Evolutionary conservation across 2,329 filamentous ascomycete genomes (phyloP), one percentile per base, ranked within the genome.

Genomic region (Zarea fungicola): DNA sequence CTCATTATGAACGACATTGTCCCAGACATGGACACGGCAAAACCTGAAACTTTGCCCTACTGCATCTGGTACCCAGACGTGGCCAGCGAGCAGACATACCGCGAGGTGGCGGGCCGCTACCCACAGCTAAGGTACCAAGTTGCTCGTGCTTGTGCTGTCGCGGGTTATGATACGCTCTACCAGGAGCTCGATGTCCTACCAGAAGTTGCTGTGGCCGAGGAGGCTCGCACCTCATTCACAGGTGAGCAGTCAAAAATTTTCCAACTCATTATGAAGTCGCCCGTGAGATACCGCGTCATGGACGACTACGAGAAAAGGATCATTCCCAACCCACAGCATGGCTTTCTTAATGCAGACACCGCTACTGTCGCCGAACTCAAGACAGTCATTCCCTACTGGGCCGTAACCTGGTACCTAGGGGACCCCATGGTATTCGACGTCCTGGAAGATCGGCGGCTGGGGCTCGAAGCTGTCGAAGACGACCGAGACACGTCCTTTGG

Each of bases 21-120:
- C 13, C 67, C 66, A 1, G 53, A 60, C 10, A 62, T 52, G 14
- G 41, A 43, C 19, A n/a, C 19, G 9, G 56, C 59, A 3, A 52
- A 56, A 6, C 67, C 65, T 4, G n/a, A n/a, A n/a, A n/a, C n/a
- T n/a, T 4, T 43, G 6, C 41, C 41, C 6, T 70, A 71, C 53
- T 72, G 67, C 52, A 69, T 71, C 42, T 71, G 66, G 65, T 53
- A 68, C 51, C 68, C 68, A 0, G 60, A 66, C 2, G 32, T 60
- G 7, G 61, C 68, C 6, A 49, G 49, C 0, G 66, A 70, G 45
- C 58, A 62, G 5, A 70, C 65, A 1, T 66, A 66, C 23, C 60
- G 64, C 2, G 42, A 58, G 7, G 51, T 72, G 22, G 63, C 53
- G 5, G n/a, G 31, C 3, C 51, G 49, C 2, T 70, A 65, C 54